A percentile compares a stretch with the other conserved stretches of the same genome.
Evolutionary conservation across 1,284 basidiomycete species (phyloP).

Genomic region (Amylostereum chailletii): DNA sequence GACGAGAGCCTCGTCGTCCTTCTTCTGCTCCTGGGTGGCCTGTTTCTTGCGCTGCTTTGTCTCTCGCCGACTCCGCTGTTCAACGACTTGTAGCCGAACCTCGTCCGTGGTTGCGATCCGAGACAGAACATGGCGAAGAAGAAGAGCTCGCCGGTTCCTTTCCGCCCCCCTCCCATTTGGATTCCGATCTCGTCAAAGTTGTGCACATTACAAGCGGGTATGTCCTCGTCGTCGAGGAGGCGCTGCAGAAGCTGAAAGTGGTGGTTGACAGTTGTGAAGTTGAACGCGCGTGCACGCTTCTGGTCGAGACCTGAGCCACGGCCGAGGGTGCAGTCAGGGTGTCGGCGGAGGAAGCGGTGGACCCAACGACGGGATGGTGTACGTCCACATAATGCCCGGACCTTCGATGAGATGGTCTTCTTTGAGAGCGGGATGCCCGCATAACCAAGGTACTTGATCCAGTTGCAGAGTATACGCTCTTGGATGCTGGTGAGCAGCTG

Average conservation of each 20-base stretch:
- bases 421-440: background rate
- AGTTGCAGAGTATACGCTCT: background rate
- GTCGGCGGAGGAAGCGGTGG: background rate
- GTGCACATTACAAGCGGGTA: background rate
- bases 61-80: too few relatives aligned
- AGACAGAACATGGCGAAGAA: too few relatives aligned
- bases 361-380: background rate
- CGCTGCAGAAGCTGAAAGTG: background rate
- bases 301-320: background rate
- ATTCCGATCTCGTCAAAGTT: background rate
- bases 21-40: too few relatives aligned
- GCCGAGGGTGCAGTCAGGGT: background rate
- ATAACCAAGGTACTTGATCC: background rate
- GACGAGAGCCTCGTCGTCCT: too few relatives aligned
- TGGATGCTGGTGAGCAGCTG: background rate
- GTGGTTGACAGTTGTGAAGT: background rate
- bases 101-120: too few relatives aligned
- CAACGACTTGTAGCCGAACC: too few relatives aligned
- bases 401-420: background rate
- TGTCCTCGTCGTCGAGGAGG: background rate
- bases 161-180: background rate
- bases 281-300: background rate
- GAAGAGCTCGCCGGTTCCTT: background rate
- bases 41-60: too few relatives aligned
- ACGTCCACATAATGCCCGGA: background rate